Evolutionary conservation across 1,284 basidiomycete species (phyloP).

Genomic region (Austroboletus novae-zelandiae): DNA sequence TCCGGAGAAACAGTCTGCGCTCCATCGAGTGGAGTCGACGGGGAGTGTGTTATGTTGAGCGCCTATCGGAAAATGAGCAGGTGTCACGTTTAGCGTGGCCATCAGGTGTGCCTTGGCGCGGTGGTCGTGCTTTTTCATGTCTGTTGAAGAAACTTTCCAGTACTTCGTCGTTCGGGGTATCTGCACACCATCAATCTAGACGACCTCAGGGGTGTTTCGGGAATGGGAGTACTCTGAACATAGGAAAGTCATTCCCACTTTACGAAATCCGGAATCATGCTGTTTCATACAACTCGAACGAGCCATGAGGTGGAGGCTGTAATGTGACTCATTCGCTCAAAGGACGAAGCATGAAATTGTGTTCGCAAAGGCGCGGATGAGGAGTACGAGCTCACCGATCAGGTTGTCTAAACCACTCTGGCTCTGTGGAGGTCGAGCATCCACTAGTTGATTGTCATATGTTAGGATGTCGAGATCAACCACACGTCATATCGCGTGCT

Average conservation of each 20-base stretch:
- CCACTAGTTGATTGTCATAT: conserved; percentile 66
- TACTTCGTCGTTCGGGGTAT: conserved; percentile 51
- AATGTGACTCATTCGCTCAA: conserved; percentile 69
- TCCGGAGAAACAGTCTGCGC: conserved; percentile 71
- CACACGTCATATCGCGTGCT: conserved; percentile 53
- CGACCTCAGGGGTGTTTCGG: conserved; percentile 43
- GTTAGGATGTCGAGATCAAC: conserved; percentile 91
- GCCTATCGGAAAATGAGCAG: conserved; percentile 96
- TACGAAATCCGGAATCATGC: conserved; percentile 67
- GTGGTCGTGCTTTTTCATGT: conserved; percentile 10
- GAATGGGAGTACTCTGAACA: conserved; percentile 69
- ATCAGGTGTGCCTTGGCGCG: conserved; percentile 69
- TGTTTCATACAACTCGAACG: conserved; percentile 24
- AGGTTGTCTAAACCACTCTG: conserved; percentile 48
- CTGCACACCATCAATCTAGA: conserved; percentile 4
- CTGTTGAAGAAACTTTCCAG: conserved; percentile 39
- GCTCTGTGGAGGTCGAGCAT: conserved; percentile 49
- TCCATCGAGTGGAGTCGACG: conserved; percentile 81
- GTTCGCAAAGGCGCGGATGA: conserved; percentile 78
- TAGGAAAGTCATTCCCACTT: conserved; percentile 38
- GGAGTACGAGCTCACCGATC: conserved; percentile 76
- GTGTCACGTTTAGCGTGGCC: conserved; percentile 94
- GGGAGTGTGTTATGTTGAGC: conserved; percentile 52
- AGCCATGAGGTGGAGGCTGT: no score
- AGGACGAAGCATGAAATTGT: conserved; percentile 80